phyloP scores from a whole-genome alignment of 768 basidiomycete genomes.

The Collybia sordida region DNA sequence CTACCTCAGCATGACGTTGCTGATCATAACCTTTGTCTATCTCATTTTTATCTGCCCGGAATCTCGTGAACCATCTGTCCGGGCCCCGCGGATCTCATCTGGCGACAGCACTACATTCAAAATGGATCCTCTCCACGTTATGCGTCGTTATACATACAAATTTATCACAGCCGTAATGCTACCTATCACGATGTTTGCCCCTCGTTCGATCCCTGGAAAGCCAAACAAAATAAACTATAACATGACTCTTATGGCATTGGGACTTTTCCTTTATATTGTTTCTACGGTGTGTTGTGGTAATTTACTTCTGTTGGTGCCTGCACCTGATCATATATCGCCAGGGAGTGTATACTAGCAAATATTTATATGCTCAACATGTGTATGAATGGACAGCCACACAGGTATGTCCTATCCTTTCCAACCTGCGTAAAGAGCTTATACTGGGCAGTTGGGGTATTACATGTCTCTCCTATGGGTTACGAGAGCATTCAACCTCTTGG shows the following conservation, averaged over 20 bases:
- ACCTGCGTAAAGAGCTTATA: slow-evolving; percentile 3
- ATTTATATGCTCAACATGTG: slow-evolving; percentile 73
- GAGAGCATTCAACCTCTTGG: slow-evolving; percentile 63
- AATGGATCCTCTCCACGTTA: slow-evolving; percentile 25
- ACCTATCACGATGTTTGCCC: slow-evolving; percentile 71
- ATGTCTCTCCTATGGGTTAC: slow-evolving; percentile 68
- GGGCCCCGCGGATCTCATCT: slow-evolving; percentile 14
- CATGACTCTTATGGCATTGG: slow-evolving; percentile 64
- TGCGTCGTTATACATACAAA: slow-evolving; percentile 21
- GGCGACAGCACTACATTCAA: slow-evolving; percentile 18
- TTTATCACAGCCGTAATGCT: slow-evolving; percentile 49
- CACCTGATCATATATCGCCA: slow-evolving; percentile 19
- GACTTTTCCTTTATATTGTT: slow-evolving; percentile 62
- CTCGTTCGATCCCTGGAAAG: slow-evolving; percentile 42
- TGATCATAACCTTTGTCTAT: slow-evolving; percentile 35
- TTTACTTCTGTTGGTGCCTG: background rate
- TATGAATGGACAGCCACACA: slow-evolving; percentile 68
- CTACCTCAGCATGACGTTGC: slow-evolving; percentile 40
- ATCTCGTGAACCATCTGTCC: slow-evolving; percentile 36
- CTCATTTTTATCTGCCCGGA: slow-evolving; percentile 53
- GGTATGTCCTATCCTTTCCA: slow-evolving; percentile 22
- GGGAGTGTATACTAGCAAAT: slow-evolving; percentile 76
- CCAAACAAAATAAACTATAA: slow-evolving; percentile 64
- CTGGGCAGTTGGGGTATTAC: slow-evolving; percentile 64
- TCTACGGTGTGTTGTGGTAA: slow-evolving; percentile 52